Evolutionary conservation across 148 eudicot genomes (phyloP), one percentile per base, ranked within the genome.

Genomic region (Chenopodium suecicum): DNA sequence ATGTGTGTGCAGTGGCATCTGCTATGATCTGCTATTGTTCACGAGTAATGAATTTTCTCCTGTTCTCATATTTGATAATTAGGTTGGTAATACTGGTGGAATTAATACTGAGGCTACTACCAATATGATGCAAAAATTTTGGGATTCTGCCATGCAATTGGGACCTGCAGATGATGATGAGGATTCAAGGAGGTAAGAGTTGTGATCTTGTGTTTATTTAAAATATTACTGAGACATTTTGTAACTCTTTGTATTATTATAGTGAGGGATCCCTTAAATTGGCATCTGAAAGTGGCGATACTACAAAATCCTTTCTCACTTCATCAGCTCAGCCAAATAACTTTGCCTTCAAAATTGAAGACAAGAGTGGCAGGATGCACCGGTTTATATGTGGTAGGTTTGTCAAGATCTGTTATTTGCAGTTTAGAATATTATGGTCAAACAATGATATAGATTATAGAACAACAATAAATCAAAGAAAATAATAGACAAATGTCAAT

Each of bases 111-210:
- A 94, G 86, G 89, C 94, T 75, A 83, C 94, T 70, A 84, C 88
- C 79, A 86, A 82, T 73, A 89, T 92, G 98, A 91, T 96, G 94
- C 98, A 96, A 84, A 96, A 90, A 34, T 96, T 96, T 84, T 96
- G 97, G 98, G 99, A 94, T 86, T 88, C 98, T 79, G 98, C 97
- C 23, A 91, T 95, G 94, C 90, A 85, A 58, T 88, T 90, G 78
- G 82, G 84, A 81, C 90, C 91, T 80, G 72, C 78, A 64, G 97
- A 90, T 81, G 98, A 96, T 58, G 98, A 92, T 5, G 97, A 92
- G 4, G 99, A 96, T 74, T 81, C 89, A 63, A 86, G 89, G 76
- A 94, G 99, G 99, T 91, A 87, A 75, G 79, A 76, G 65, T 54
- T 80, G 86, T 80, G 34, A 63, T 20, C n/a, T 27, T 64, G 34